Evolutionary conservation across 495 filamentous ascomycete genomes (phyloP).

Genomic region (Tuber umbilicatum): DNA sequence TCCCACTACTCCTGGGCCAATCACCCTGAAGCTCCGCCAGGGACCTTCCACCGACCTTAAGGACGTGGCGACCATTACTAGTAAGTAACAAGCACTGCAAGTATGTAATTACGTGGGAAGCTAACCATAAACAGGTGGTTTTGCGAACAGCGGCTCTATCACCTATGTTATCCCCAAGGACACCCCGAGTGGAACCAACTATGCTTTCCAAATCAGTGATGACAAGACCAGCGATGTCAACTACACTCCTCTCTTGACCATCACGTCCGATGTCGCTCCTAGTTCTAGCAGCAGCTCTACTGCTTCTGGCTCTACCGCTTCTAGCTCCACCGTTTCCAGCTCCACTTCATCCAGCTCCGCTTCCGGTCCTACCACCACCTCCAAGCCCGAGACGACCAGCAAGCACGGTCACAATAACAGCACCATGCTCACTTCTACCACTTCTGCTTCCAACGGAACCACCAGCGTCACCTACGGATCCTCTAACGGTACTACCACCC

Average conservation of each 20-base stretch:
- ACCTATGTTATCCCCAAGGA: conserved; percentile 15
- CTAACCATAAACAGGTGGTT: conserved; percentile 17
- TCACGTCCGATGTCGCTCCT: conserved; percentile 11
- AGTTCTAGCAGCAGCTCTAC: background rate
- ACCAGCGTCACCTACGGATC: conserved; percentile 8
- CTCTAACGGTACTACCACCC: conserved; percentile 22
- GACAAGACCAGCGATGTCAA: conserved; percentile 16
- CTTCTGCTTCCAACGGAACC: conserved; percentile 12
- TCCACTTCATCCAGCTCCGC: conserved; percentile 10
- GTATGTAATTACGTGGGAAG: background rate
- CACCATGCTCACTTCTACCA: conserved; percentile 21
- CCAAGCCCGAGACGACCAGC: background rate
- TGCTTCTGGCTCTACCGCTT: background rate
- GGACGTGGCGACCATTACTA: conserved; percentile 16
- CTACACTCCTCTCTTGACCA: conserved; percentile 33
- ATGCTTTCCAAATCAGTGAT: conserved; percentile 31
- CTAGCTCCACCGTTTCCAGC: background rate
- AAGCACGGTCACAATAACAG: conserved; percentile 12
- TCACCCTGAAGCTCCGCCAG: conserved; percentile 27
- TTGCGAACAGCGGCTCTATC: conserved; percentile 19
- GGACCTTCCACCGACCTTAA: conserved; percentile 28
- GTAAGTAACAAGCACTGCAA: conserved; percentile 20
- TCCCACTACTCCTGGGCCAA: conserved; percentile 39
- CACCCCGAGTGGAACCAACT: conserved; percentile 22
- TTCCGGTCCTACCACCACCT: background rate